Conservation (phyloP, 768 basidiomycete genomes). For the Boletellus ananas region DNA sequence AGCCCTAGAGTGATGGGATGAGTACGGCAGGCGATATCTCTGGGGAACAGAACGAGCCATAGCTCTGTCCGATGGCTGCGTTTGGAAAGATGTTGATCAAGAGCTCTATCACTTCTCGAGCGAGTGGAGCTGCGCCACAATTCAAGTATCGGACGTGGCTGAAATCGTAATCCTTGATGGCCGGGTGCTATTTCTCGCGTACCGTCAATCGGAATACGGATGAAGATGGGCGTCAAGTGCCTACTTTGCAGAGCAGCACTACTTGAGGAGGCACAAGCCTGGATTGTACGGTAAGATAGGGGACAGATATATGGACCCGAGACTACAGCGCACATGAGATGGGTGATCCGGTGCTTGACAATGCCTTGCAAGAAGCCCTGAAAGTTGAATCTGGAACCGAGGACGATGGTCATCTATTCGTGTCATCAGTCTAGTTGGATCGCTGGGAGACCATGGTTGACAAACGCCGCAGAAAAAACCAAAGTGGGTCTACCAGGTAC, state of each 20-base stretch:
- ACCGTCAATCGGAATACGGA: neutral
- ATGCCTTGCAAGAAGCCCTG: slow-evolving; percentile 44
- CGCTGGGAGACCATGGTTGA: neutral
- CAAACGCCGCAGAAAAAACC: slow-evolving; percentile 53
- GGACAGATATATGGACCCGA: neutral
- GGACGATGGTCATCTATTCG: slow-evolving; percentile 48
- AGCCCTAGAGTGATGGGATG: slow-evolving; percentile 39
- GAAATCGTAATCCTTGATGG: slow-evolving; percentile 37
- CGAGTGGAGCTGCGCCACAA: slow-evolving; percentile 57
- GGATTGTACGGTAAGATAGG: neutral
- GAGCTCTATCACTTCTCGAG: slow-evolving; percentile 45
- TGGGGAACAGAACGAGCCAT: slow-evolving; percentile 37
- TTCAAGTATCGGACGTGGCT: slow-evolving; percentile 37
- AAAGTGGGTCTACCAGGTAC: slow-evolving; percentile 51
- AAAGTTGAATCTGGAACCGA: slow-evolving; percentile 44
- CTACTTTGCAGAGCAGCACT: slow-evolving; percentile 48
- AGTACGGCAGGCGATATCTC: neutral
- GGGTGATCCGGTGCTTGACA: slow-evolving; percentile 41
- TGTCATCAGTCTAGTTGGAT: slow-evolving; percentile 4
- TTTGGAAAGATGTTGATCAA: slow-evolving; percentile 45
- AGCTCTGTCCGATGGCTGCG: slow-evolving; percentile 56
- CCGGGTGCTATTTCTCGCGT: slow-evolving; percentile 32
- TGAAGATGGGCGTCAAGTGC: neutral
- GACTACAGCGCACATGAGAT: slow-evolving; percentile 35
- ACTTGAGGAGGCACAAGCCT: slow-evolving; percentile 48